A percentile compares a stretch with the other conserved stretches of the same genome.
phyloP scores from a whole-genome alignment of 2,329 filamentous ascomycete genomes.

The Colletotrichum tamarilloi region DNA sequence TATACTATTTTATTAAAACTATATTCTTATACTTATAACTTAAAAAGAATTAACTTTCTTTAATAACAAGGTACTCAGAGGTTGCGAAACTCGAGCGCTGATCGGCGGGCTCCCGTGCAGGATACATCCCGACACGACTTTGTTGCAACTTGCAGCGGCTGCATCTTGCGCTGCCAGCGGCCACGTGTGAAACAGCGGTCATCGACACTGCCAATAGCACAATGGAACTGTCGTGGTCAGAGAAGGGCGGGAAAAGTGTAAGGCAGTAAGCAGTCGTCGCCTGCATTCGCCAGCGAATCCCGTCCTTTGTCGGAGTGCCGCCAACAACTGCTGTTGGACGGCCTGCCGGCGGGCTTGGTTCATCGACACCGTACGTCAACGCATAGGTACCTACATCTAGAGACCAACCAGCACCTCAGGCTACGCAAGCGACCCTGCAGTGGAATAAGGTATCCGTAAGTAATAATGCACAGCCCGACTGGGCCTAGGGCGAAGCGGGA shows the following conservation, averaged over 20 bases:
- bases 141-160: slow-evolving; percentile 1
- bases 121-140: not conserved
- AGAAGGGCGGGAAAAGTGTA: not conserved
- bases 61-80: too few relatives aligned
- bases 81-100: slow-evolving; percentile 29
- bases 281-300: not conserved
- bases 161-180: not conserved
- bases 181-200: slow-evolving; percentile 17
- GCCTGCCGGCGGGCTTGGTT: not conserved
- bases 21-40: too few relatives aligned
- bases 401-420: not conserved
- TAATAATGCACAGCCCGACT: not conserved
- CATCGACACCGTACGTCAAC: not conserved
- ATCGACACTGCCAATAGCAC: not conserved
- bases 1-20: too few relatives aligned
- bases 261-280: not conserved
- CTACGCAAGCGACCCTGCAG: not conserved
- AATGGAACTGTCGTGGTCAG: slow-evolving; percentile 2
- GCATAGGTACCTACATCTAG: not conserved
- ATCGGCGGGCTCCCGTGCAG: slow-evolving; percentile 10
- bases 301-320: not conserved
- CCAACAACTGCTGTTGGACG: not conserved
- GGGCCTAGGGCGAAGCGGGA: slow-evolving; percentile 6
- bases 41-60: too few relatives aligned
- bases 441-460: not conserved